These are phyloP conservation scores for Cytospora piceae DNA, from an alignment of 2,329 filamentous ascomycete genomes.

Conservation along the genomic window DNA sequence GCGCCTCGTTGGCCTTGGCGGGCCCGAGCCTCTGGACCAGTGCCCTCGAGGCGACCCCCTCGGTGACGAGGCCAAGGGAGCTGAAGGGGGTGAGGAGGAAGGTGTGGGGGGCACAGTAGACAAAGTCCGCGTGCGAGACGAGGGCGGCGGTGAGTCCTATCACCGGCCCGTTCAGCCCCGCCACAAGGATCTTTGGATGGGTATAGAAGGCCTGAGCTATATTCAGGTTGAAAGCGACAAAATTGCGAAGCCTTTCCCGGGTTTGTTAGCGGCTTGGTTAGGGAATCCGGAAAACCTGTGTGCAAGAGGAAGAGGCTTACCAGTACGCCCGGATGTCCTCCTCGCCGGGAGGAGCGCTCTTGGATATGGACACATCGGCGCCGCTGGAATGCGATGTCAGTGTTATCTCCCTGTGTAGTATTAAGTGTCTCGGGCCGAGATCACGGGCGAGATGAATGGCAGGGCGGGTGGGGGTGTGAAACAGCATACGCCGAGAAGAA, in stretches of 20 bases:
- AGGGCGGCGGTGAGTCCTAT: constrained; percentile 87
- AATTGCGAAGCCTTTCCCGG: constrained; percentile 56
- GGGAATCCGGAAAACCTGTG: too few species aligned
- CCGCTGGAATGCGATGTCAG: constrained; percentile 56
- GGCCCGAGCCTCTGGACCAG: constrained; percentile 82
- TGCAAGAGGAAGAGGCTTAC: constrained; percentile 27
- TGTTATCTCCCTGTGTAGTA: neutral
- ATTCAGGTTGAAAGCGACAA: constrained; percentile 87
- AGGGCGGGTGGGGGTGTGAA: constrained; percentile 1
- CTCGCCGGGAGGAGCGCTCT: constrained; percentile 44
- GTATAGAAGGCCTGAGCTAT: constrained; percentile 87
- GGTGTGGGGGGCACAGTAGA: constrained; percentile 80
- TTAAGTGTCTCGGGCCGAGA: neutral
- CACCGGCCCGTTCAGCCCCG: constrained; percentile 88
- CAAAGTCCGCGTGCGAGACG: constrained; percentile 83
- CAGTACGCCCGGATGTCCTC: constrained; percentile 54
- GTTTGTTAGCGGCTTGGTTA: neutral
- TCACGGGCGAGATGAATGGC: neutral
- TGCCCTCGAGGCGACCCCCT: constrained; percentile 79
- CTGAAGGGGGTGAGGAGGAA: constrained; percentile 92
- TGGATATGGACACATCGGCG: constrained; percentile 71
- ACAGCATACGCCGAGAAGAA: constrained; percentile 81
- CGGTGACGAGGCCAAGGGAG: constrained; percentile 85
- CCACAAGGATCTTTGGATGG: constrained; percentile 91
- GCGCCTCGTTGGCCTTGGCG: constrained; percentile 84